These are phyloP conservation scores for Phlebopus sp. DNA, from an alignment of 1,284 basidiomycete genomes.

Conservation along the genomic window DNA sequence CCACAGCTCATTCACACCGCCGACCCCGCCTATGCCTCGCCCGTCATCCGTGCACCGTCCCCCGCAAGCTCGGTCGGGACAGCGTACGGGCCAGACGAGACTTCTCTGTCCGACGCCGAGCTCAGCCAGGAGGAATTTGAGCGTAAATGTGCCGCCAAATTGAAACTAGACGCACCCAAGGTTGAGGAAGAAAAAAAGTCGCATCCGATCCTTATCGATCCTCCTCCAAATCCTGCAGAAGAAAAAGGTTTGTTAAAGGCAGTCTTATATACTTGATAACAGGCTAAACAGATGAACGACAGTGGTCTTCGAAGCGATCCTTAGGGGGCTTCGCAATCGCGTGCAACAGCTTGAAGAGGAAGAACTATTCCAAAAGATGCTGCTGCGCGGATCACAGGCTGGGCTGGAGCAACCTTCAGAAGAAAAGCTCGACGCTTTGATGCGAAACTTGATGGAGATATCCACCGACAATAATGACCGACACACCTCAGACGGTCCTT, in stretches of 20 bases:
- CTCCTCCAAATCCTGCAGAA: slow-evolving; percentile 27
- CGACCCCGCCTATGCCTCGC: slow-evolving; percentile 57
- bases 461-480: slow-evolving; percentile 17
- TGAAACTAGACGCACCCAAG: slow-evolving; percentile 30
- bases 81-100: slow-evolving; percentile 60
- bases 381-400: slow-evolving; percentile 54
- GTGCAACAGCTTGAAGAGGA: slow-evolving; percentile 62
- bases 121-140: slow-evolving; percentile 50
- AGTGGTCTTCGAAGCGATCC: slow-evolving; percentile 46
- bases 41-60: slow-evolving; percentile 64
- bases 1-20: slow-evolving; percentile 31
- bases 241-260: slow-evolving; percentile 27
- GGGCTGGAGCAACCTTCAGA: slow-evolving; percentile 50
- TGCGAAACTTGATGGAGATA: slow-evolving; percentile 57
- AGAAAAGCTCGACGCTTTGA: slow-evolving; percentile 57
- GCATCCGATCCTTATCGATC: slow-evolving; percentile 24
- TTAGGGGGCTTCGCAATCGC: slow-evolving; percentile 48
- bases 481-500: slow-evolving; percentile 26
- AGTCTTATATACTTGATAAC: background rate
- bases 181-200: slow-evolving; percentile 30
- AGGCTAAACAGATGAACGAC: slow-evolving; percentile 15
- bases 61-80: slow-evolving; percentile 72
- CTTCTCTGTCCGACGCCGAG: slow-evolving; percentile 53
- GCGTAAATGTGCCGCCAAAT: slow-evolving; percentile 46
- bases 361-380: slow-evolving; percentile 58